These are phyloP conservation scores for Carallia brachiata DNA, from an alignment of 345 rosid genomes.

Conservation along the genomic window DNA sequence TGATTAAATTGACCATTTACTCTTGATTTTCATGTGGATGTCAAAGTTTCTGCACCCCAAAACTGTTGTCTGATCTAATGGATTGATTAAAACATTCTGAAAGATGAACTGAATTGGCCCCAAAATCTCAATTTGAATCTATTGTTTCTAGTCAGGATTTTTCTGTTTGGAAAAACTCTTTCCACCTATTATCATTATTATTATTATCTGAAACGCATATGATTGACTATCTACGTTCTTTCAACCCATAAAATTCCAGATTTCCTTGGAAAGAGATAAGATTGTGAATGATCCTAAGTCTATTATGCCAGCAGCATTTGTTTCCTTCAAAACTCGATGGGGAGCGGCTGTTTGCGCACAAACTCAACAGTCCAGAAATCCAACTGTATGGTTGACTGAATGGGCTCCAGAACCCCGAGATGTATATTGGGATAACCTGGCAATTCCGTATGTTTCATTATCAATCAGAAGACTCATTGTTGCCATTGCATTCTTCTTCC, in stretches of 20 bases:
- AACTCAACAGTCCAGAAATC: constrained; percentile 88
- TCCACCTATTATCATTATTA: too few species aligned
- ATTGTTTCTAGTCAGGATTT: too few species aligned
- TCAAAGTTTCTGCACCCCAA: too few species aligned
- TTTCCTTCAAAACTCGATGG: constrained; percentile 89
- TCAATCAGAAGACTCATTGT: constrained; percentile 64
- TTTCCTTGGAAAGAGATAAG: constrained; percentile 57
- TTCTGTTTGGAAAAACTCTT: too few species aligned
- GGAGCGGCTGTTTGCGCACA: constrained; percentile 92
- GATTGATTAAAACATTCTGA: too few species aligned
- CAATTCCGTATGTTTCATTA: constrained; percentile 86
- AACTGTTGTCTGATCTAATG: too few species aligned
- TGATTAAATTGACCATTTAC: too few species aligned
- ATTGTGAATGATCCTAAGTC: constrained; percentile 44
- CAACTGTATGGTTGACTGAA: constrained; percentile 83
- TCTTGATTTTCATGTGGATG: too few species aligned
- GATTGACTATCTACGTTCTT: not conserved
- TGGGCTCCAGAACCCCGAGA: constrained; percentile 98
- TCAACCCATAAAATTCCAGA: constrained; percentile 39
- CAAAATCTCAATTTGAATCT: too few species aligned
- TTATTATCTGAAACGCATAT: not conserved
- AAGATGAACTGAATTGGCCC: too few species aligned
- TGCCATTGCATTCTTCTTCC: constrained; percentile 75
- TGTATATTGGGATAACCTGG: constrained; percentile 78
- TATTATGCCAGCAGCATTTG: constrained; percentile 77